Evolutionary conservation across 257 asterid species (phyloP).

Genomic region (Solanum corneliomulleri): DNA sequence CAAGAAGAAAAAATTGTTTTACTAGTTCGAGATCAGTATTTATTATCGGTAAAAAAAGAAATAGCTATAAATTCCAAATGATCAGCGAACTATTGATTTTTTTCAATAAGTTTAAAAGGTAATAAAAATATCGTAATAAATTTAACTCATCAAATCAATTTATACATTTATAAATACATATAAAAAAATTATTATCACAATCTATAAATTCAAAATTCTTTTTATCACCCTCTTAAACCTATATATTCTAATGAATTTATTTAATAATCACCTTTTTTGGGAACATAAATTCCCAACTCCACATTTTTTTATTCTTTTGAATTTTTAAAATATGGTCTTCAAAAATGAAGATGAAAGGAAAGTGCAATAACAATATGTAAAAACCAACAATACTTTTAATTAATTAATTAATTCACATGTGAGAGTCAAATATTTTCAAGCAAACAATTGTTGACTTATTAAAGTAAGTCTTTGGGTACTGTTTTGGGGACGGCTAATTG

Average conservation of each 20-base stretch:
- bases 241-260: neutral
- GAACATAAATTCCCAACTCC: neutral
- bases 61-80: neutral
- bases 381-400: neutral
- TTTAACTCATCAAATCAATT: no score
- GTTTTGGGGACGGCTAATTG: neutral
- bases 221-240: no score
- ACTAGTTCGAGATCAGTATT: no score
- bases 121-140: no score
- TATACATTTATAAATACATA: no score
- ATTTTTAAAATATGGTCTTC: neutral
- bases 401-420: neutral
- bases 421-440: neutral
- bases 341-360: neutral
- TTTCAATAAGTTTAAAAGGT: no score
- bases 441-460: neutral
- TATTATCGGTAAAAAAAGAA: no score
- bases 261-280: neutral
- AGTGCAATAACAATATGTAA: neutral
- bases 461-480: neutral
- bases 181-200: fast-evolving
- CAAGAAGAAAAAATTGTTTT: no score
- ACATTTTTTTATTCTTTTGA: neutral
- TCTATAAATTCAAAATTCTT: neutral
- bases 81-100: no score